Evolutionary conservation across 1,284 basidiomycete species (phyloP), one percentile per base, ranked within the genome.

Genomic region (Dichomitus squalens): DNA sequence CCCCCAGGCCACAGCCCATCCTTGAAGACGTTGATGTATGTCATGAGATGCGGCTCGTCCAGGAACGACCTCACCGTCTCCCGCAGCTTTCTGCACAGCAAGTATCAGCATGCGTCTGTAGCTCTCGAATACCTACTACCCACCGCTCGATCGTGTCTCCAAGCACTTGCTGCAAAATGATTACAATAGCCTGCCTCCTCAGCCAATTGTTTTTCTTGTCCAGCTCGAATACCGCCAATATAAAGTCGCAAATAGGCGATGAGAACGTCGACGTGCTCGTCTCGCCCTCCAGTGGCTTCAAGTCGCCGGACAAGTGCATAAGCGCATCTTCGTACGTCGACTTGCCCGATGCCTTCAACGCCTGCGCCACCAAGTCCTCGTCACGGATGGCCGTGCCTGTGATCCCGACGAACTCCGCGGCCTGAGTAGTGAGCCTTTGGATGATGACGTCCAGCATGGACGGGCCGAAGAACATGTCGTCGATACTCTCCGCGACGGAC

Each of bases 141-240:
- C 55, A 95, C 93, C 94, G 79, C 73, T 99, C 96, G 63, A 98
- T 95, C 0, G 96, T 98, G 9, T 92, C 92, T 6, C 96, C 96
- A 4, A 99, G 79, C 4, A 98, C 87, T 70, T 98, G 96, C 72
- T 98, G 96, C 47, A 98, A 76, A 58, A 98, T 94, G 55, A 98
- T 93, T 12, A 98, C 92, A 64, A 98, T 94, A 1, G 96, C 96
- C 72, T 98, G 96, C n/a, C 94, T 81, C 50, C 96, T 81, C 31
- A 98, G 78, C 96, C 96, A 99, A 64, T 96, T 96, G 68, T 96
- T 93, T 72, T 93, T 91, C 77, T 94, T 93, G 73, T 97, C 90
- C 23, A 98, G 83, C 73, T 98, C 95, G 64, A 98, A 98, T 7
- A 98, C 80, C 21, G 95, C 93, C 52, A 98, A 82, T 36, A 98